A percentile compares a stretch with the other conserved stretches of the same genome.
phyloP scores from a whole-genome alignment of 371 early-diverging fungal genomes.

The Rhizomucor pusillus region DNA sequence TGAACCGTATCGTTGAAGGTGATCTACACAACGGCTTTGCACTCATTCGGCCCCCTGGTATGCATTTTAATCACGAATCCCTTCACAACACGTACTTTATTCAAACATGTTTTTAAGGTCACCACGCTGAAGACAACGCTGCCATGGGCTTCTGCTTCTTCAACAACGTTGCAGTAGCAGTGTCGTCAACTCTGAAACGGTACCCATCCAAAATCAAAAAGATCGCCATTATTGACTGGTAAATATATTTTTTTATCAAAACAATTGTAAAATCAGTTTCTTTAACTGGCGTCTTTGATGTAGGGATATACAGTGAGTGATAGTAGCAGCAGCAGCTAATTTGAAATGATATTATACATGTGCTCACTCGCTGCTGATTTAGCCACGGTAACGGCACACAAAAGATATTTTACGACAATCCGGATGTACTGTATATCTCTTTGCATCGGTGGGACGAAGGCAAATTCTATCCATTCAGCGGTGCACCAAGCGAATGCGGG shows the following conservation, averaged over 20 bases:
- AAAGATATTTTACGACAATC: conserved; percentile 63
- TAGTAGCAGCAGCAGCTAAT: neutral
- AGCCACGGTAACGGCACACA: conserved; percentile 71
- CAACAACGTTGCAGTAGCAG: conserved; percentile 70
- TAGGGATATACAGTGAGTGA: conserved; percentile 67
- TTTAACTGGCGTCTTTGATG: neutral
- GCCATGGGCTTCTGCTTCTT: conserved; percentile 73
- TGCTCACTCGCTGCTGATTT: neutral
- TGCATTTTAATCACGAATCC: neutral
- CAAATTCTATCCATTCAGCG: conserved; percentile 60
- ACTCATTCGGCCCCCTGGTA: conserved; percentile 63
- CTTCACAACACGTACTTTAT: neutral
- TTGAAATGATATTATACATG: neutral
- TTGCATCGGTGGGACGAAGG: conserved; percentile 68
- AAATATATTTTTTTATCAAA: neutral
- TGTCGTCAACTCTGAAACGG: conserved; percentile 45
- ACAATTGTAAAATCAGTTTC: no score
- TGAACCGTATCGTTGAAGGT: conserved; percentile 52
- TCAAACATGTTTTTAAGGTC: conserved; percentile 27
- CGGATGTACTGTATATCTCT: conserved; percentile 65
- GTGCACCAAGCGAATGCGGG: conserved; percentile 58
- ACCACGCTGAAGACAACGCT: conserved; percentile 65
- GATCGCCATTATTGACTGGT: conserved; percentile 63
- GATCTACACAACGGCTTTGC: conserved; percentile 64
- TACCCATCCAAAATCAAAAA: conserved; percentile 49